These are phyloP conservation scores for Phlebopus sp. DNA, from an alignment of 1,284 basidiomycete genomes.

Conservation along the genomic window DNA sequence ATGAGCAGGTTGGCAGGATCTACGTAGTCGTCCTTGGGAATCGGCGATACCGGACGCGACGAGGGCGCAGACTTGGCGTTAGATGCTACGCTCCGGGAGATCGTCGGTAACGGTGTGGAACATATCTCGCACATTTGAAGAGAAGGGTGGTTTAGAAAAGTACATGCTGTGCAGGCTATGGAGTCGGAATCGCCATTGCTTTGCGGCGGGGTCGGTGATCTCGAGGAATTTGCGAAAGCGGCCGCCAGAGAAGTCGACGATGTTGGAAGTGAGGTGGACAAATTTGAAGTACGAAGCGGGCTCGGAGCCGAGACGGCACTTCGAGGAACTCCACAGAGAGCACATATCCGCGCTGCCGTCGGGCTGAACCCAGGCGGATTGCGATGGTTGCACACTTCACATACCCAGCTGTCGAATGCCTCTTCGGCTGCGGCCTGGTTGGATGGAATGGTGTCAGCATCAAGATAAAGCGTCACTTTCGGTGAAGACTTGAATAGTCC, in stretches of 20 bases:
- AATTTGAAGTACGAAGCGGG: slow-evolving; percentile 28
- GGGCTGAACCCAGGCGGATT: slow-evolving; percentile 72
- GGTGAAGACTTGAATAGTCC: slow-evolving; percentile 90
- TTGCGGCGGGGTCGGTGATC: slow-evolving; percentile 19
- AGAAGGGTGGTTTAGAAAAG: slow-evolving; percentile 86
- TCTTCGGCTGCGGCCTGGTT: slow-evolving; percentile 25
- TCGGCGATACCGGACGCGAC: slow-evolving; percentile 55
- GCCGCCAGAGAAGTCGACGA: slow-evolving; percentile 32
- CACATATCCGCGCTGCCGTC: slow-evolving; percentile 62
- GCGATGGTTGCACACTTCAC: slow-evolving; percentile 79
- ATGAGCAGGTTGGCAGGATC: slow-evolving; percentile 43
- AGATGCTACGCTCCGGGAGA: slow-evolving; percentile 22
- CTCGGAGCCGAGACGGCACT: slow-evolving; percentile 35
- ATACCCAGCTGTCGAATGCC: slow-evolving; percentile 69
- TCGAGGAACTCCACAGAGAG: slow-evolving; percentile 72
- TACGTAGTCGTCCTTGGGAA: slow-evolving; percentile 34
- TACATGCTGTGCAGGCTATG: slow-evolving; percentile 82
- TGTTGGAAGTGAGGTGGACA: slow-evolving; percentile 39
- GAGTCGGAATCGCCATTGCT: slow-evolving; percentile 8
- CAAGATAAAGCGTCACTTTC: slow-evolving; percentile 82
- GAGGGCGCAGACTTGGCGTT: slow-evolving; percentile 58
- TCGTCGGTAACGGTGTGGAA: slow-evolving; percentile 56
- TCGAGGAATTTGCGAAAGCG: slow-evolving; percentile 20
- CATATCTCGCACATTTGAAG: slow-evolving; percentile 87
- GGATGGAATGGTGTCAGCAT: slow-evolving; percentile 26